Evolutionary conservation across 805 yeast species (phyloP).

Genomic region (Schwanniomyces yamadae): DNA sequence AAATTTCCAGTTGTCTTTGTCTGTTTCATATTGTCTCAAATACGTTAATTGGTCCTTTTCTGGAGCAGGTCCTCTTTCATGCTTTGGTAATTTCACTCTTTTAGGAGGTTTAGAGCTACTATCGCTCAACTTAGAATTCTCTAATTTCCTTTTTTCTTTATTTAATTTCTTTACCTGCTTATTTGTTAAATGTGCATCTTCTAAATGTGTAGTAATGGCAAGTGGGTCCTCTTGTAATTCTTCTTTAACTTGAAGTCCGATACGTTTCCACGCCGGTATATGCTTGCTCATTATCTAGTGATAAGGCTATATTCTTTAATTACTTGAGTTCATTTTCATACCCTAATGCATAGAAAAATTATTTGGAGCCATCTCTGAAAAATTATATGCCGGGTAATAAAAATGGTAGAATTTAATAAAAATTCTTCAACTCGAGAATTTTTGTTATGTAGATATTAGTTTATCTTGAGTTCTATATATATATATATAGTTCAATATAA

Average conservation of each 20-base stretch:
- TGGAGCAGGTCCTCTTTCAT: slow-evolving; percentile 67
- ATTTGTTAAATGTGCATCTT: slow-evolving; percentile 38
- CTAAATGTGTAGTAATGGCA: slow-evolving; percentile 45
- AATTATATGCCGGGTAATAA: slow-evolving; percentile 2
- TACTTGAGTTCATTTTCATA: background rate
- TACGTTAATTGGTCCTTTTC: slow-evolving; percentile 74
- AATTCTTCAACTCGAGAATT: too few species aligned
- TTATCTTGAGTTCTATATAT: too few species aligned
- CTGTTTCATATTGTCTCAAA: slow-evolving; percentile 55
- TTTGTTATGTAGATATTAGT: too few species aligned
- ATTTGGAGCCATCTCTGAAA: slow-evolving; percentile 3
- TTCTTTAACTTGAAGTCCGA: slow-evolving; percentile 64
- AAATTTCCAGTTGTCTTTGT: slow-evolving; percentile 71
- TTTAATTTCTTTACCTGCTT: slow-evolving; percentile 44
- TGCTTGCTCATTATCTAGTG: slow-evolving; percentile 3
- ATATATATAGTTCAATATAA: too few species aligned
- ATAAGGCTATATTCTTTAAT: background rate
- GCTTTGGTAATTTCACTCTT: slow-evolving; percentile 65
- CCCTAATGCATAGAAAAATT: background rate
- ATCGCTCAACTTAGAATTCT: slow-evolving; percentile 16
- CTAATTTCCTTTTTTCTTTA: slow-evolving; percentile 27
- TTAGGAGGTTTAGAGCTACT: slow-evolving; percentile 60
- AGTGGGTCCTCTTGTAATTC: slow-evolving; percentile 46
- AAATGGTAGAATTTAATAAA: too few species aligned
- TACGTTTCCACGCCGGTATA: slow-evolving; percentile 78